Evolutionary conservation across 1,139 yeast genomes (phyloP), one percentile per base, ranked within the genome.

Genomic region (Sugiyamaella xylanicola): DNA sequence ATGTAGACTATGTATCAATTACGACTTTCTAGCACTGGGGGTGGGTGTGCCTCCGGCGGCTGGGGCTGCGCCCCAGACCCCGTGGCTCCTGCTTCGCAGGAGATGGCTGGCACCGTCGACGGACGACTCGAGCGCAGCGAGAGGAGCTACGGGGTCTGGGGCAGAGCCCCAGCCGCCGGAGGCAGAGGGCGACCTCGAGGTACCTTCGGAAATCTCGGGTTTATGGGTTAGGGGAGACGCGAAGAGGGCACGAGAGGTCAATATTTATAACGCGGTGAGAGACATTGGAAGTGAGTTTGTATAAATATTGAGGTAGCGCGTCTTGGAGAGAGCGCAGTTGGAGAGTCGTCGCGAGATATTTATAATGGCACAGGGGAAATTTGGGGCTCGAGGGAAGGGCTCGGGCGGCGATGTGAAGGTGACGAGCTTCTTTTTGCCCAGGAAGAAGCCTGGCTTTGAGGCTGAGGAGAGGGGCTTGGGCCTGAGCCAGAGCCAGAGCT

Each of bases 1-100:
- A 46, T 48, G 50, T 46, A 46, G 42, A 46, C 16, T 36, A 46
- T 46, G 43, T 36, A 36, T 46, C 35, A 46, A 35, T 46, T 15
- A 21, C 22, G 41, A 35, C 9, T 32, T n/a, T 5, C 5, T 25
- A 25, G 29, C 29, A 25, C n/a, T n/a, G n/a, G n/a, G n/a, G n/a
- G n/a, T n/a, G n/a, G 32, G 32, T 25, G 32, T 25, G 32, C 32
- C 32, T 25, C 32, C 32, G 32, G 32, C 32, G 32, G 32, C 32
- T 11, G 11, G 32, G 32, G 32, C 32, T 5, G 9, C 11, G 32
- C 32, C 32, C 32, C 32, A 11, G 32, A 25, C 32, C 32, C 32
- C 32, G 32, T 25, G 5, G 32, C 32, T 25, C 32, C 32, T 25
- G 32, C 9, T 25, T 25, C 32, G 32, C 11, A 11, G 32, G 32